A percentile compares a stretch with the other conserved stretches of the same genome.
Evolutionary conservation across 768 basidiomycete species (phyloP).

Genomic region (Xerocomellus intermedius): DNA sequence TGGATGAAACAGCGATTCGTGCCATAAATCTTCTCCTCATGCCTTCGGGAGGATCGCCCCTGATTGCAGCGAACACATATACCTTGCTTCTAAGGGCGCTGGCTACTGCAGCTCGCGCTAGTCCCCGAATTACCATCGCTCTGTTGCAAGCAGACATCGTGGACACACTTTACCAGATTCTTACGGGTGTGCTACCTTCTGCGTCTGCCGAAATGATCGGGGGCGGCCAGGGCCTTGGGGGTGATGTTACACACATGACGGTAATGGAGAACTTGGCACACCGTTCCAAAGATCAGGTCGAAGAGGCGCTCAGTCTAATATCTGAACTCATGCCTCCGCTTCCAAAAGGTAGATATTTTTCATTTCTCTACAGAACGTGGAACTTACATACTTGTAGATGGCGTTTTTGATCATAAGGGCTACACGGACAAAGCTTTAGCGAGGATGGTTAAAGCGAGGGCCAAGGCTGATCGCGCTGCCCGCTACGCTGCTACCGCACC

Average conservation of each 20-base stretch:
- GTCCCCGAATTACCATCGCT: constrained; percentile 81
- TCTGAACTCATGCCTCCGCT: constrained; percentile 92
- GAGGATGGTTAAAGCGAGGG: constrained; percentile 76
- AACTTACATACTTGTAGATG: constrained; percentile 52
- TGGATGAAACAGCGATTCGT: constrained; percentile 74
- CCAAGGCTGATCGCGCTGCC: constrained; percentile 76
- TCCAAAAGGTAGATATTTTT: constrained; percentile 66
- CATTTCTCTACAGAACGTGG: background rate
- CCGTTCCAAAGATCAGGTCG: constrained; percentile 94
- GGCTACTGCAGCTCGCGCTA: constrained; percentile 84
- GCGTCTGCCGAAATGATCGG: constrained; percentile 49
- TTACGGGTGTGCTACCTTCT: constrained; percentile 91
- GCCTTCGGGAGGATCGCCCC: constrained; percentile 82
- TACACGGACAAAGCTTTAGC: constrained; percentile 86
- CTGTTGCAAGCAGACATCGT: constrained; percentile 92
- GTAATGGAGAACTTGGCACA: constrained; percentile 98
- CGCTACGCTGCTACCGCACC: constrained; percentile 47
- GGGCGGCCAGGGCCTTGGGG: constrained; percentile 74
- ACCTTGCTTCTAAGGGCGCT: constrained; percentile 84
- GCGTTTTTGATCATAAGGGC: constrained; percentile 88
- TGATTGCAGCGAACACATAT: constrained; percentile 85
- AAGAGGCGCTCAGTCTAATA: constrained; percentile 86
- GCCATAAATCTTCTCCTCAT: constrained; percentile 84
- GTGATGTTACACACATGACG: constrained; percentile 92
- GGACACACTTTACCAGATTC: constrained; percentile 88